Evolutionary conservation across 257 asterid genomes (phyloP).

Genomic region (Solanum sparsipilum): DNA sequence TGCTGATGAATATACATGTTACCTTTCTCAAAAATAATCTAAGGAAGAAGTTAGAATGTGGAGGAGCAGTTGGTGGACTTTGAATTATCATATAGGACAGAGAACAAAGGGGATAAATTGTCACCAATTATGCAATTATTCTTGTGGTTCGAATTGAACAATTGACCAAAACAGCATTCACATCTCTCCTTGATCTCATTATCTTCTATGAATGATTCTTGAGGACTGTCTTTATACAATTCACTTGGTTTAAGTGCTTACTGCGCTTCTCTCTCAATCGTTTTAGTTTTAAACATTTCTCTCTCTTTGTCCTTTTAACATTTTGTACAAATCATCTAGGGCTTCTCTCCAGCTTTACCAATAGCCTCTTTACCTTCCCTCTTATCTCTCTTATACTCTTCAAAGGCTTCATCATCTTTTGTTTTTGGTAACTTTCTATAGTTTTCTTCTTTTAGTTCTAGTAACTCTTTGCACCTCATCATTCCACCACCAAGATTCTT

Average conservation of each 20-base stretch:
- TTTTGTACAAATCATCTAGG: not conserved
- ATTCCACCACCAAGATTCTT: not conserved
- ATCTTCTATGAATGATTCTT: not conserved
- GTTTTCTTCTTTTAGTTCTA: not conserved
- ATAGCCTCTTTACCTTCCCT: not conserved
- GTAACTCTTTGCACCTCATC: not conserved
- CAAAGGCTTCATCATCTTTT: not conserved
- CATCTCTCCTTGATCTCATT: not conserved
- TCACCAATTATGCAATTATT: not conserved
- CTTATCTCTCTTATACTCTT: not conserved
- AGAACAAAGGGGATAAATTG: not conserved
- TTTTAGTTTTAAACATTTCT: not conserved
- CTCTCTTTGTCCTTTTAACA: not conserved
- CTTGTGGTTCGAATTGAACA: not conserved
- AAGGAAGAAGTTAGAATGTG: not conserved
- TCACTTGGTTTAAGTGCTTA: not conserved
- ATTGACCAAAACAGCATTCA: not conserved
- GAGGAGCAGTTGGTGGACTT: not conserved
- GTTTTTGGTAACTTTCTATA: not conserved
- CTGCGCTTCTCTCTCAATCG: not conserved
- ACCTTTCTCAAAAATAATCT: not conserved
- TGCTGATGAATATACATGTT: not conserved
- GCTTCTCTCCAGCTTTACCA: not conserved
- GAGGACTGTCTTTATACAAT: not conserved
- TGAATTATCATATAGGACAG: not conserved